These are phyloP conservation scores for Mucor racemosus DNA, from an alignment of 371 early-diverging fungal genomes.

Conservation along the genomic window DNA sequence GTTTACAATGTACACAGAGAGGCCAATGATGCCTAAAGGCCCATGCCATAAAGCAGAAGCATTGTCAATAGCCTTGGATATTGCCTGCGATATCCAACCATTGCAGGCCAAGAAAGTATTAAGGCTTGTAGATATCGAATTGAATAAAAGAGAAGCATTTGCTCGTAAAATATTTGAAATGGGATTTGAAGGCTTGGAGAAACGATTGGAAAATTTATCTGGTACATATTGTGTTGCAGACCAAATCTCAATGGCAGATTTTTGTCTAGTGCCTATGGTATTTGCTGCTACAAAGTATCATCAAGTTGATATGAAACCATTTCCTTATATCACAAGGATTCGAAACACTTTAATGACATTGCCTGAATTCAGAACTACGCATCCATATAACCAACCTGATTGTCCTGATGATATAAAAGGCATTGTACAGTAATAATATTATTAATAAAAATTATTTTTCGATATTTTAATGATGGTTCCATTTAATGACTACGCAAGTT, in stretches of 20 bases:
- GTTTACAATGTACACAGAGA: constrained; percentile 23
- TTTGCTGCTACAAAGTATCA: constrained; percentile 72
- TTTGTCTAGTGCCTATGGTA: constrained; percentile 80
- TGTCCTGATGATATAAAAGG: constrained; percentile 58
- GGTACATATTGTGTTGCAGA: constrained; percentile 85
- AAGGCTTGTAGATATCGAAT: constrained; percentile 59
- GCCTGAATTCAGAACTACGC: constrained; percentile 71
- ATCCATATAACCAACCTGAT: constrained; percentile 79
- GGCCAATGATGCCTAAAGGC: constrained; percentile 76
- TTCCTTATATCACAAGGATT: constrained; percentile 73
- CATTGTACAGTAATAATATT: constrained; percentile 9
- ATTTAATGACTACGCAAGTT: too few relatives aligned
- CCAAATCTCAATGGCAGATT: constrained; percentile 83
- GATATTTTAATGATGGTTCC: too few relatives aligned
- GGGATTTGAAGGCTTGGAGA: constrained; percentile 77
- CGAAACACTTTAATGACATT: constrained; percentile 56
- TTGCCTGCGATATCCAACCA: constrained; percentile 88
- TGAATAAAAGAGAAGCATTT: constrained; percentile 63
- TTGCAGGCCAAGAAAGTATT: constrained; percentile 78
- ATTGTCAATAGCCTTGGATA: constrained; percentile 59
- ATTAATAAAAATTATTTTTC: too few relatives aligned
- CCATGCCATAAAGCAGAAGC: constrained; percentile 69
- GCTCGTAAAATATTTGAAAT: constrained; percentile 57
- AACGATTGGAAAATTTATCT: constrained; percentile 58
- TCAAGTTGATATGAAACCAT: constrained; percentile 73